Conservation (phyloP, 768 basidiomycete species). For the Dacryopinax spathularia region DNA sequence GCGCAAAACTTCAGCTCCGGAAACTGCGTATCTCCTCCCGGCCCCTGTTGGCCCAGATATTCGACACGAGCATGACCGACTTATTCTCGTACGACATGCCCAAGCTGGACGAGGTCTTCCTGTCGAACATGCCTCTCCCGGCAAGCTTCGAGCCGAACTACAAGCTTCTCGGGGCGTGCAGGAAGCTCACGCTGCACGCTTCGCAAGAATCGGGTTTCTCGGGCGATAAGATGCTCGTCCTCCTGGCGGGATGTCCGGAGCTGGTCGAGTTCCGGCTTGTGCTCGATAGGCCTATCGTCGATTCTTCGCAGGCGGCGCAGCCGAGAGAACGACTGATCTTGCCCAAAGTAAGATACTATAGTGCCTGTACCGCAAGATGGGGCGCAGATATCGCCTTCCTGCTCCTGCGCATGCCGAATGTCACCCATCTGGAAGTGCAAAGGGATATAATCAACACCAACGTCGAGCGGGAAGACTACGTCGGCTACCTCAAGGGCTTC, state of each 20-base stretch:
- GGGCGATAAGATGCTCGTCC: not conserved
- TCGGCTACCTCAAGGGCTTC: not conserved
- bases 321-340: not conserved
- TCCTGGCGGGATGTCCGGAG: not conserved
- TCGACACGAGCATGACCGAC: slow-evolving; percentile 1
- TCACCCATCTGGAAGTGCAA: not conserved
- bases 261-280: slow-evolving; percentile 1
- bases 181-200: not conserved
- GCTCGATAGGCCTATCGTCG: not conserved
- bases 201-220: not conserved
- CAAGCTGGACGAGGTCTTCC: not conserved
- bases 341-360: not conserved
- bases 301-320: not conserved
- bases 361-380: not conserved
- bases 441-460: not conserved
- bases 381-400: not conserved
- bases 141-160: not conserved
- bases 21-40: not conserved
- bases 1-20: not conserved
- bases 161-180: not conserved
- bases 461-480: slow-evolving; percentile 1
- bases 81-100: not conserved
- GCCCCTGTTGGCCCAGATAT: not conserved
- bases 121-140: not conserved
- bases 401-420: not conserved